A percentile compares a stretch with the other conserved stretches of the same genome.
Conservation (phyloP, 257 asterid genomes). For the Rauvolfia tetraphylla region DNA sequence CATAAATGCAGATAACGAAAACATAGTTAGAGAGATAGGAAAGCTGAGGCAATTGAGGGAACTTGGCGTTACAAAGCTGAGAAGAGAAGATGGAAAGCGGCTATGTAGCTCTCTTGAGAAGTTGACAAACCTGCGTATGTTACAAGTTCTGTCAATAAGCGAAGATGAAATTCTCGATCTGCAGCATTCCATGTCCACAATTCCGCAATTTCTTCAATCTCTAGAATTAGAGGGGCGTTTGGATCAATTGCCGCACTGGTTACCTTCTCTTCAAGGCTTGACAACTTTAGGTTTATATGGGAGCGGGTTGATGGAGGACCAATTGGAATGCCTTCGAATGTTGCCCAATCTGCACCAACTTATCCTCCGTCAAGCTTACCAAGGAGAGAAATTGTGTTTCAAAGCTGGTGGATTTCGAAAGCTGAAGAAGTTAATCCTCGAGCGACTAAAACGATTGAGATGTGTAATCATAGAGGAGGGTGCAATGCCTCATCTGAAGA, state of each 20-base stretch:
- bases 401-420: neutral
- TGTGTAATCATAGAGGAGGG: constrained; percentile 13
- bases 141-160: no score
- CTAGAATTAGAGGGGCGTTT: constrained; percentile 6
- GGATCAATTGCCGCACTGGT: constrained; percentile 21
- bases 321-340: constrained; percentile 5
- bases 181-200: no score
- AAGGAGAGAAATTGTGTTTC: constrained; percentile 8
- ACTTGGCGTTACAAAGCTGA: no score
- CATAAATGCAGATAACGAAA: no score
- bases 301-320: constrained; percentile 6
- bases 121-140: no score
- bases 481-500: constrained; percentile 17
- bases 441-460: neutral
- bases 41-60: no score
- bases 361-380: neutral
- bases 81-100: no score
- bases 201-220: no score
- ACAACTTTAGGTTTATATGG: neutral
- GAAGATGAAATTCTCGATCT: no score
- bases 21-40: no score
- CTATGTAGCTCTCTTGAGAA: no score
- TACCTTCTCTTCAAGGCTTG: constrained; percentile 18
- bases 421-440: neutral
- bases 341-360: constrained; percentile 12